phyloP scores from a whole-genome alignment of 1,284 basidiomycete genomes.

The Moesziomyces aphidis region DNA sequence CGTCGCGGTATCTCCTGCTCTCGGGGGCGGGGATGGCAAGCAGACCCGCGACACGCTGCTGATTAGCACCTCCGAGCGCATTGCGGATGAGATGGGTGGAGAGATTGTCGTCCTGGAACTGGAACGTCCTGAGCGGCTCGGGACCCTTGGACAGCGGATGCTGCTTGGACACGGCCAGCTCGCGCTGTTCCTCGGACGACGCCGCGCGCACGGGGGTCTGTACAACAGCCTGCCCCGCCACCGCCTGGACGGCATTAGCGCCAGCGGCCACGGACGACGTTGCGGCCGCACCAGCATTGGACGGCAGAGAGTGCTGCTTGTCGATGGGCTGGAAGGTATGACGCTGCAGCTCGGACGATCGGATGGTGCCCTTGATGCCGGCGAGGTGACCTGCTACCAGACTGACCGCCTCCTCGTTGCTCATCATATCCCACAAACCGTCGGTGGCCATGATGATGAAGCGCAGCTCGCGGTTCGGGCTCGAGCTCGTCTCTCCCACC shows the following conservation, averaged over 20 bases:
- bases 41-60: slow-evolving; percentile 75
- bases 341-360: slow-evolving; percentile 53
- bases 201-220: slow-evolving; percentile 15
- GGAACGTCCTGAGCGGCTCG: slow-evolving; percentile 51
- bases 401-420: slow-evolving; percentile 92
- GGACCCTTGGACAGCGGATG: slow-evolving; percentile 62
- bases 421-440: slow-evolving; percentile 93
- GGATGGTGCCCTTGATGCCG: slow-evolving; percentile 58
- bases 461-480: slow-evolving; percentile 53
- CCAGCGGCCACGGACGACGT: not conserved
- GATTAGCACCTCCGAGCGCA: slow-evolving; percentile 88
- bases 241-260: slow-evolving; percentile 73
- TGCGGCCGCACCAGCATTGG: not conserved
- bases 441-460: slow-evolving; percentile 87
- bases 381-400: slow-evolving; percentile 71
- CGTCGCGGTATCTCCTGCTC: slow-evolving; percentile 70
- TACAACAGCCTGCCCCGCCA: not conserved
- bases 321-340: slow-evolving; percentile 56
- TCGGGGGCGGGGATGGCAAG: slow-evolving; percentile 88
- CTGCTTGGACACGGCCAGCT: slow-evolving; percentile 48
- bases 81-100: slow-evolving; percentile 93
- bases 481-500: slow-evolving; percentile 51
- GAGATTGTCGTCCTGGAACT: slow-evolving; percentile 79
- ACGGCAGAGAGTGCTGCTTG: slow-evolving; percentile 32
- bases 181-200: slow-evolving; percentile 35